These are phyloP conservation scores for Prunus fruticosa DNA, from an alignment of 306 rosid genomes.

Conservation along the genomic window DNA sequence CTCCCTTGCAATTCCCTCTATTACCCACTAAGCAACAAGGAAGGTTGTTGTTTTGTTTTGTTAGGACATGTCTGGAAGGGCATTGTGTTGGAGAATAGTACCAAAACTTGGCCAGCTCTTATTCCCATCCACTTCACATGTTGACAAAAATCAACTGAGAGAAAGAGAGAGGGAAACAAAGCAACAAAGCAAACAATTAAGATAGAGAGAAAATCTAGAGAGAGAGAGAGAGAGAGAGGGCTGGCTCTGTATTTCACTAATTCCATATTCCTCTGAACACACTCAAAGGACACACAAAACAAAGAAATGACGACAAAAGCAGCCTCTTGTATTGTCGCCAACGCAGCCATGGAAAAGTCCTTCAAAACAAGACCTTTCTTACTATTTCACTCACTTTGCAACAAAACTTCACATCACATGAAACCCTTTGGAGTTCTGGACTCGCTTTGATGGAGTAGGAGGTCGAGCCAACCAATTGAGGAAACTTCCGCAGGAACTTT, in stretches of 20 bases:
- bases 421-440: constrained; percentile 9
- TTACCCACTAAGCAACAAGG: constrained; percentile 40
- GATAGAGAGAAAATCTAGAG: constrained; percentile 13
- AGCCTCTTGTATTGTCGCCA: constrained; percentile 33
- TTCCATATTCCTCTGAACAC: constrained; percentile 38
- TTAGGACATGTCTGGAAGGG: constrained; percentile 38
- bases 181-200: constrained; percentile 17
- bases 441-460: constrained; percentile 6
- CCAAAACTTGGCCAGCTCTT: constrained; percentile 47
- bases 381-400: constrained; percentile 18
- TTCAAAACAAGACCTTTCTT: constrained; percentile 24
- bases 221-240: constrained; percentile 10
- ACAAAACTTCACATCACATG: constrained; percentile 12
- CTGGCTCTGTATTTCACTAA: constrained; percentile 31
- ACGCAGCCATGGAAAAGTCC: constrained; percentile 30
- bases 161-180: constrained; percentile 23
- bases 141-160: constrained; percentile 26
- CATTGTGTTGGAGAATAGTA: constrained; percentile 15
- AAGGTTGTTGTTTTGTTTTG: constrained; percentile 40
- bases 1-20: constrained; percentile 32
- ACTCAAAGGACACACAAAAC: constrained; percentile 28
- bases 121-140: constrained; percentile 42
- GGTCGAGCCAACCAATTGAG: not conserved
- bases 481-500: constrained; percentile 7
- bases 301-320: constrained; percentile 43